Conservation (phyloP, 352 stramenopile species). For the Pelagophyceae sp. region DNA sequence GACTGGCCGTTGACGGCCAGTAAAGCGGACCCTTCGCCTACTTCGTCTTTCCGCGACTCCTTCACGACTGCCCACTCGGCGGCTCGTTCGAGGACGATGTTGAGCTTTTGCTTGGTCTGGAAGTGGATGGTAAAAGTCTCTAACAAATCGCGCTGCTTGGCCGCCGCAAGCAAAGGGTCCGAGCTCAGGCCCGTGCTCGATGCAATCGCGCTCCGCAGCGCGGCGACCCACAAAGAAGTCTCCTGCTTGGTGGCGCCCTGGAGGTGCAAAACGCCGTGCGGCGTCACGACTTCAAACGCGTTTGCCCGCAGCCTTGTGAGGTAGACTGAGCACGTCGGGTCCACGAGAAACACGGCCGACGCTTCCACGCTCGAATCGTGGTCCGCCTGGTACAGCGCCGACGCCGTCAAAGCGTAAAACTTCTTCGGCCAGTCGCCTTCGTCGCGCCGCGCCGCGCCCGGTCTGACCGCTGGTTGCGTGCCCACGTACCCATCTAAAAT, state of each 20-base stretch:
- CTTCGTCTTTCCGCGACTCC: slow-evolving; percentile 28
- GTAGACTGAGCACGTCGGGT: slow-evolving; percentile 36
- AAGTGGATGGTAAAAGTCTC: slow-evolving; percentile 36
- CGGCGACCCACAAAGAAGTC: slow-evolving; percentile 30
- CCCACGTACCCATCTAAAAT: background rate
- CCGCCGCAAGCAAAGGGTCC: slow-evolving; percentile 34
- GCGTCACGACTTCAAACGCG: slow-evolving; percentile 35
- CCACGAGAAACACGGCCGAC: slow-evolving; percentile 12
- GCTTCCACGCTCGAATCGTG: background rate
- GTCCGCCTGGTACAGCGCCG: slow-evolving; percentile 23
- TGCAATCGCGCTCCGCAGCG: slow-evolving; percentile 30
- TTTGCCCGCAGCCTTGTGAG: slow-evolving; percentile 35
- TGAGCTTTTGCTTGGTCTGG: slow-evolving; percentile 39
- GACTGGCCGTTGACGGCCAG: slow-evolving; percentile 34
- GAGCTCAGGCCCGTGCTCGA: slow-evolving; percentile 20
- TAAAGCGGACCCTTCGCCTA: slow-evolving; percentile 33
- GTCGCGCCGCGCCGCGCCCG: background rate
- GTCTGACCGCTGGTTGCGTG: background rate
- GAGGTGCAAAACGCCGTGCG: slow-evolving; percentile 27
- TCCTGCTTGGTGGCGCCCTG: slow-evolving; percentile 19
- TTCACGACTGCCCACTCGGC: slow-evolving; percentile 42
- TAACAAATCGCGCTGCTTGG: slow-evolving; percentile 24
- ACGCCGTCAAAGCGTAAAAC: slow-evolving; percentile 26
- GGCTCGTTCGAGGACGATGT: slow-evolving; percentile 35
- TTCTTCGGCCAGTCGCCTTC: slow-evolving; percentile 15